These are phyloP conservation scores for Hypomyces rosellus DNA, from an alignment of 2,329 filamentous ascomycete genomes.

Conservation along the genomic window DNA sequence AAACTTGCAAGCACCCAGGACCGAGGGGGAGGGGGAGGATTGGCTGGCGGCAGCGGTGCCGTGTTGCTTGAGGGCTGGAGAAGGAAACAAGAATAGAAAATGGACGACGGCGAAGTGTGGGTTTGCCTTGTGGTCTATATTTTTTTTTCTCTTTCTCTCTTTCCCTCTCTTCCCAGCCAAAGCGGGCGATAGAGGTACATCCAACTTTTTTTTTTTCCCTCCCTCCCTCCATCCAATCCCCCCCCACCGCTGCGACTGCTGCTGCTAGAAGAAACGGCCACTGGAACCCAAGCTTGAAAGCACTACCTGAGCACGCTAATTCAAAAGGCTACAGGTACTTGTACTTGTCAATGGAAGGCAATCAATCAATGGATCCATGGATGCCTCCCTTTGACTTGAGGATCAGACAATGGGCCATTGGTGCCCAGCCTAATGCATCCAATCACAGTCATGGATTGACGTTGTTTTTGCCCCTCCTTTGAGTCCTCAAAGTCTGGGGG, in stretches of 20 bases:
- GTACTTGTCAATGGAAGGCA: neutral
- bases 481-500: neutral
- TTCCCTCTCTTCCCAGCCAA: neutral
- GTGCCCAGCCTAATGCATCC: conserved; percentile 10
- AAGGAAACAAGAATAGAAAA: conserved; percentile 13
- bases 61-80: conserved; percentile 22
- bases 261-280: neutral
- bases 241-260: no score
- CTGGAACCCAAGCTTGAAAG: neutral
- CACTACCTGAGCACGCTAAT: no score
- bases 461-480: neutral
- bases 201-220: neutral
- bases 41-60: conserved; percentile 39
- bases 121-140: neutral
- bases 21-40: conserved; percentile 26
- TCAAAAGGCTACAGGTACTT: no score
- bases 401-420: conserved; percentile 5
- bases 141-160: neutral
- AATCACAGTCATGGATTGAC: conserved; percentile 8
- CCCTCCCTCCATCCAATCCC: no score
- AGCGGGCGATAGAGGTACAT: neutral
- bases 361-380: neutral
- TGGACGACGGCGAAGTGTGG: conserved; percentile 14
- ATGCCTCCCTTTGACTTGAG: neutral
- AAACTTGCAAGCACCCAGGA: conserved; percentile 35